Percentiles rank a stretch among this genome's conserved stretches.
These are phyloP conservation scores for Mortierella sp. DNA, from an alignment of 371 early-diverging fungal species.

Conservation along the genomic window DNA sequence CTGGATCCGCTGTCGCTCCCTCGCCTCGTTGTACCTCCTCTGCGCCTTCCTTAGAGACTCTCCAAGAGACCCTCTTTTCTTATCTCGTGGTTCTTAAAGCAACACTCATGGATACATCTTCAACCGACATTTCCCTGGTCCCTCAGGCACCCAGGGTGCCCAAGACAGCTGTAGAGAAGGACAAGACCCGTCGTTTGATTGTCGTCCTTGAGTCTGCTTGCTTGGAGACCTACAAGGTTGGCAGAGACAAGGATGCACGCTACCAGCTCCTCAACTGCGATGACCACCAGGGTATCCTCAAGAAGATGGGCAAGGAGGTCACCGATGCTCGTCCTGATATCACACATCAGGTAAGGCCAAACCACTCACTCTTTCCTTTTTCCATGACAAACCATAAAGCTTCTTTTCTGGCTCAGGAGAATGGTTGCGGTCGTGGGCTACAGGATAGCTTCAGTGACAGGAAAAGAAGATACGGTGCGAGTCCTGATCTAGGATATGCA, in stretches of 20 bases:
- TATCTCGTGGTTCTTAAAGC: too few species aligned
- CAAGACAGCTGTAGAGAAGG: slow-evolving; percentile 78
- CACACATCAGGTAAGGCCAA: slow-evolving; percentile 84
- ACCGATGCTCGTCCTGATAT: slow-evolving; percentile 96
- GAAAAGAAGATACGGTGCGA: too few species aligned
- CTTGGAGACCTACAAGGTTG: slow-evolving; percentile 94
- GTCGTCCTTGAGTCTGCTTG: slow-evolving; percentile 92
- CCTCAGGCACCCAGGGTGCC: slow-evolving; percentile 84
- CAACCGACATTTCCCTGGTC: slow-evolving; percentile 68
- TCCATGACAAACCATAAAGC: too few species aligned
- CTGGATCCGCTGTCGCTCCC: neutral
- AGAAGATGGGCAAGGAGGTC: slow-evolving; percentile 85
- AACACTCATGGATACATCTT: slow-evolving; percentile 36
- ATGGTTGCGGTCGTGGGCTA: too few species aligned
- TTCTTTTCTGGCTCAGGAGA: too few species aligned
- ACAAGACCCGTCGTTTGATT: slow-evolving; percentile 86
- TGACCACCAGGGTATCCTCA: slow-evolving; percentile 92
- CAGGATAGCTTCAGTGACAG: too few species aligned
- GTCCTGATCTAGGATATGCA: too few species aligned
- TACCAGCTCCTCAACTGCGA: slow-evolving; percentile 96
- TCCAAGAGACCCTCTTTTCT: neutral
- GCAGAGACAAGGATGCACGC: slow-evolving; percentile 89
- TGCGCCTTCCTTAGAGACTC: neutral
- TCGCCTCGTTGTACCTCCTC: neutral
- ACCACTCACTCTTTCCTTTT: too few species aligned